A percentile compares a stretch with the other conserved stretches of the same genome.
Conservation (phyloP, 2,329 filamentous ascomycete genomes). For the Sporothrix sp. region DNA sequence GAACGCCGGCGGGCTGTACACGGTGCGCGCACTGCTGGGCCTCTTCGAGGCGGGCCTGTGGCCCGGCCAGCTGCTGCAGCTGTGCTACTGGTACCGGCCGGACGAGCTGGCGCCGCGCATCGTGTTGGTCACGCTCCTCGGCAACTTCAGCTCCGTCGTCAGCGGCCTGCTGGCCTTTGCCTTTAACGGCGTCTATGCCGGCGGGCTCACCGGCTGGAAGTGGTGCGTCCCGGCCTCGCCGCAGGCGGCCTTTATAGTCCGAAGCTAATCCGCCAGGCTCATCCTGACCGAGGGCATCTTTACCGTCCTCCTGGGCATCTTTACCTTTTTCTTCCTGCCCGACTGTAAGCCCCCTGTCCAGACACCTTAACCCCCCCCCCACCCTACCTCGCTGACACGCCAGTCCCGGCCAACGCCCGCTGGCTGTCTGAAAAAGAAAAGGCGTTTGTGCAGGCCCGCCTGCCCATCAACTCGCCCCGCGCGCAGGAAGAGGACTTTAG, state of each 20-base stretch:
- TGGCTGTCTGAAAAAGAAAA: slow-evolving; percentile 38
- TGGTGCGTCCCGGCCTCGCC: slow-evolving; percentile 20
- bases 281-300: slow-evolving; percentile 36
- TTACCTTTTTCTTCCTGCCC: slow-evolving; percentile 43
- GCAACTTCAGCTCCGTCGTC: slow-evolving; percentile 32
- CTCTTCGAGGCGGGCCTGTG: slow-evolving; percentile 57
- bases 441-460: slow-evolving; percentile 26
- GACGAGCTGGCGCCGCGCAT: slow-evolving; percentile 37
- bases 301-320: slow-evolving; percentile 36
- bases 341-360: slow-evolving; percentile 39
- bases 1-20: slow-evolving; percentile 37
- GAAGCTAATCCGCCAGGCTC: slow-evolving; percentile 16
- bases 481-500: slow-evolving; percentile 31
- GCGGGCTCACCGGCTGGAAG: slow-evolving; percentile 28
- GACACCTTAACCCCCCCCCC: too few relatives aligned
- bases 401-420: slow-evolving; percentile 33
- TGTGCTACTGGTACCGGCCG: slow-evolving; percentile 39
- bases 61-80: slow-evolving; percentile 46
- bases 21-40: slow-evolving; percentile 49
- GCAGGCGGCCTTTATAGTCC: neutral
- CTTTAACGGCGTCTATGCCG: slow-evolving; percentile 30
- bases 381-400: too few relatives aligned
- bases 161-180: slow-evolving; percentile 35
- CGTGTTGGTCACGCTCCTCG: slow-evolving; percentile 35
- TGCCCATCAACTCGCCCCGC: slow-evolving; percentile 33